Evolutionary conservation across 1,284 basidiomycete genomes (phyloP).

Genomic region (Ustilago trichophora): DNA sequence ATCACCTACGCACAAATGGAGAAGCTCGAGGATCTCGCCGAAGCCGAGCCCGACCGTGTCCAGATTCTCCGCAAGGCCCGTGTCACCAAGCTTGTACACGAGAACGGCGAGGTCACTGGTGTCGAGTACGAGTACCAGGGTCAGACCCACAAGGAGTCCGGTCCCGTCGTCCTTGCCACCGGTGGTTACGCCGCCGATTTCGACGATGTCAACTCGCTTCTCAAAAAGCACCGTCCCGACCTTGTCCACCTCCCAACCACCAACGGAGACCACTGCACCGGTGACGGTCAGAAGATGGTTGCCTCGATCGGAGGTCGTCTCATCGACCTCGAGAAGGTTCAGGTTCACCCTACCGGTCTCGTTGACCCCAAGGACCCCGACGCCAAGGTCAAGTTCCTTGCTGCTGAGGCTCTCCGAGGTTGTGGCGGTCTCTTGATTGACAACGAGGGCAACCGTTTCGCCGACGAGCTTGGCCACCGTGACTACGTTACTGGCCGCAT

Average conservation of each 20-base stretch:
- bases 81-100: slow-evolving; percentile 75
- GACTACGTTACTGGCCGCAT: slow-evolving; percentile 74
- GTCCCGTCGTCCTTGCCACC: slow-evolving; percentile 93
- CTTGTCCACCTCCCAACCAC: slow-evolving; percentile 78
- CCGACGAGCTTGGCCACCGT: slow-evolving; percentile 95
- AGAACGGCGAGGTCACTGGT: slow-evolving; percentile 78
- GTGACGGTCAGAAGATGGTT: slow-evolving; percentile 66
- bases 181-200: slow-evolving; percentile 94
- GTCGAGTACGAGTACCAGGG: slow-evolving; percentile 85
- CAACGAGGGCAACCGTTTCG: slow-evolving; percentile 89
- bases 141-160: slow-evolving; percentile 81
- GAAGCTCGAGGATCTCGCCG: slow-evolving; percentile 80
- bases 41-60: slow-evolving; percentile 83
- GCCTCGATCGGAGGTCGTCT: slow-evolving; percentile 85
- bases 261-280: slow-evolving; percentile 65
- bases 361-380: slow-evolving; percentile 88
- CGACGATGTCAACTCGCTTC: slow-evolving; percentile 60
- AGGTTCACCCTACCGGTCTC: slow-evolving; percentile 93
- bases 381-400: slow-evolving; percentile 86
- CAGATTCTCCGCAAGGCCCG: slow-evolving; percentile 84
- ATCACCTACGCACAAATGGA: slow-evolving; percentile 81
- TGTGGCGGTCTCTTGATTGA: slow-evolving; percentile 94
- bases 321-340: slow-evolving; percentile 98
- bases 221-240: slow-evolving; percentile 72
- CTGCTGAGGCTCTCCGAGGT: slow-evolving; percentile 94